Evolutionary conservation across 306 rosid species (phyloP).

Genomic region (Quercus mongolica): DNA sequence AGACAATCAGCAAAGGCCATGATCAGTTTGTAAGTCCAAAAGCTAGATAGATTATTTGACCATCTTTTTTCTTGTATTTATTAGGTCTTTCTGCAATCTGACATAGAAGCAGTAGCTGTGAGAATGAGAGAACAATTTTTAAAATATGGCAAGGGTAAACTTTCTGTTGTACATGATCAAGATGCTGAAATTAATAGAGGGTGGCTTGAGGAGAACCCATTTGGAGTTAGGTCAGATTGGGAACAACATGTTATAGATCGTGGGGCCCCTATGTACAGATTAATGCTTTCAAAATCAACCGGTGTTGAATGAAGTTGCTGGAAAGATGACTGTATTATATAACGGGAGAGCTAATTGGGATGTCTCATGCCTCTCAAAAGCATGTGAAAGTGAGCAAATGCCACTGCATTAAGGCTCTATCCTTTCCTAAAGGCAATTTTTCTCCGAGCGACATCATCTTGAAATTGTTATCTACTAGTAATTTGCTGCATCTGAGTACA

Average conservation of each 20-base stretch:
- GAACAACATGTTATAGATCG: constrained; percentile 77
- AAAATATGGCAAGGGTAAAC: constrained; percentile 65
- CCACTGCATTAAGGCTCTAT: background rate
- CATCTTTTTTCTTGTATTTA: constrained; percentile 6
- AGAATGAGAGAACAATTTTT: constrained; percentile 74
- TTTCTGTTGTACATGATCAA: constrained; percentile 36
- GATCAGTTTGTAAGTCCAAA: constrained; percentile 4
- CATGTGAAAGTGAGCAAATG: background rate
- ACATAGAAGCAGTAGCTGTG: constrained; percentile 59
- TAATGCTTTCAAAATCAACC: constrained; percentile 62
- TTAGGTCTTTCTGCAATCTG: constrained; percentile 90
- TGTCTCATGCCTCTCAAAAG: background rate
- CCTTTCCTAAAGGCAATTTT: background rate
- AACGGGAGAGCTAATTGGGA: background rate
- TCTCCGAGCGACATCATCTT: background rate
- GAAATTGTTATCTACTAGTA: background rate
- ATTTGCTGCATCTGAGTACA: background rate
- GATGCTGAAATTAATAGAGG: constrained; percentile 31
- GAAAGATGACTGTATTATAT: constrained; percentile 14
- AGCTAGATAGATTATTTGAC: constrained; percentile 3
- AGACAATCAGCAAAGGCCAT: background rate
- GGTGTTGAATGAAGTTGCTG: constrained; percentile 21
- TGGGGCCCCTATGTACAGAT: constrained; percentile 67
- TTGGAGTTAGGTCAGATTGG: constrained; percentile 82
- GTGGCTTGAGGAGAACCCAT: constrained; percentile 85